Evolutionary conservation across 805 yeast species (phyloP).

Genomic region (Spathaspora passalidarum): DNA sequence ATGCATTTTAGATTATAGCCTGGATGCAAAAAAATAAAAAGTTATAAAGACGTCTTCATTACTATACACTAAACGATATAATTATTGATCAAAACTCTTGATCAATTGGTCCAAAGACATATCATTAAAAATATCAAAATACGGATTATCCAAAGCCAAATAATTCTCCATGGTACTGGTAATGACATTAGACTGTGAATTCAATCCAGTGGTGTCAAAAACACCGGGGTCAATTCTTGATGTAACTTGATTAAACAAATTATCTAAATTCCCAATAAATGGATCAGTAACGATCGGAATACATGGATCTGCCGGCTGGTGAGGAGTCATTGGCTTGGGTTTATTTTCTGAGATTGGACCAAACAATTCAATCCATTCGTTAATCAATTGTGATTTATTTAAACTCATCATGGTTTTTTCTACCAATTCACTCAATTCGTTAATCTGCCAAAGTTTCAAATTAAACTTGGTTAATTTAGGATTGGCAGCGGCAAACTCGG

Average conservation of each 20-base stretch:
- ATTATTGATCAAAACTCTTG: slow-evolving; percentile 2
- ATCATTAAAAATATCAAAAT: slow-evolving; percentile 9
- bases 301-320: neutral
- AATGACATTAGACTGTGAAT: neutral
- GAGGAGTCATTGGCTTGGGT: neutral
- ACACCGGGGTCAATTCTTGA: slow-evolving; percentile 3
- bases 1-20: neutral
- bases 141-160: slow-evolving; percentile 11
- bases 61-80: neutral
- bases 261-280: neutral
- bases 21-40: neutral
- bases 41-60: neutral
- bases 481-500: too few relatives aligned
- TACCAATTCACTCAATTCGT: neutral
- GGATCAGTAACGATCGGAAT: neutral
- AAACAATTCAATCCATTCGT: slow-evolving; percentile 4
- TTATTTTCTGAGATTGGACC: neutral
- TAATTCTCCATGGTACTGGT: slow-evolving; percentile 9
- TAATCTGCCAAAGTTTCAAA: slow-evolving; percentile 1
- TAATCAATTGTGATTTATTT: slow-evolving; percentile 1
- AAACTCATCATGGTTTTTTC: neutral
- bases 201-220: slow-evolving; percentile 1
- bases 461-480: neutral
- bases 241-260: slow-evolving; percentile 3
- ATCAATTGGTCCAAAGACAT: slow-evolving; percentile 4